Base-by-base conservation (phyloP, 768 basidiomycete species). In the Macrolepiota albuminosa region DNA sequence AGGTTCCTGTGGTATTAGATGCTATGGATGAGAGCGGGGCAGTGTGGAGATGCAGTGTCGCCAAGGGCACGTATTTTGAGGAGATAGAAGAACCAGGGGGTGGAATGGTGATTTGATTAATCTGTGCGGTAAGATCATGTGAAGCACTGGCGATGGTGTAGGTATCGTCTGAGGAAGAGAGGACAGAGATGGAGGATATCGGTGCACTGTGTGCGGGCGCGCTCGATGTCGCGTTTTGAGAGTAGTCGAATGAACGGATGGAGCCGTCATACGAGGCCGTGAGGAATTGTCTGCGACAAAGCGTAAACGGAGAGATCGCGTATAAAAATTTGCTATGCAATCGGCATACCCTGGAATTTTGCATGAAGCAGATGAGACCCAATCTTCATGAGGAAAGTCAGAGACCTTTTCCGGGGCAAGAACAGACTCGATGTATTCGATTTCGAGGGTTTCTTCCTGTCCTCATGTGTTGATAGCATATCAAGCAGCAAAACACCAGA, bases 351-450 rank as follows among this genome's bases (percentile, higher is more conserved):
- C 82, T 60, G 76, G 74, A 51, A 83, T 68, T 62, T 78, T 72
- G 68, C 84, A 88, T 6, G 84, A 86, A 21, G 93, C 81, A 16
- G 87, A 86, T 2, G 93, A 94, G 0, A 97, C 90, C 96, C 96
- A 98, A 63, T 98, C 95, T 56, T 98, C 89, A 62, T 94, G 91
- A 2, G 91, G 88, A 55, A 93, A 76, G 51, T 87, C 81, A 0
- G 88, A 82, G 72, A 93, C 83, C 62, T 87, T 85, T 69, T 92
- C 84, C 0, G 94, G 95, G 0, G 95, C 93, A 71, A 96, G 78
- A 1, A 95, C 81, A 16, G 89, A 91, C 72, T 93, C 88, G 59
- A 97, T 86, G 74, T 96, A 96, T 72, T 96, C 94, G 48, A 97
- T 84, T 68, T 95, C 88, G 24, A 97, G 82, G 3, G 91, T 93